Evolutionary conservation across 2,329 filamentous ascomycete species (phyloP), one percentile per base, ranked within the genome.

Genomic region (Lojkania enalia): DNA sequence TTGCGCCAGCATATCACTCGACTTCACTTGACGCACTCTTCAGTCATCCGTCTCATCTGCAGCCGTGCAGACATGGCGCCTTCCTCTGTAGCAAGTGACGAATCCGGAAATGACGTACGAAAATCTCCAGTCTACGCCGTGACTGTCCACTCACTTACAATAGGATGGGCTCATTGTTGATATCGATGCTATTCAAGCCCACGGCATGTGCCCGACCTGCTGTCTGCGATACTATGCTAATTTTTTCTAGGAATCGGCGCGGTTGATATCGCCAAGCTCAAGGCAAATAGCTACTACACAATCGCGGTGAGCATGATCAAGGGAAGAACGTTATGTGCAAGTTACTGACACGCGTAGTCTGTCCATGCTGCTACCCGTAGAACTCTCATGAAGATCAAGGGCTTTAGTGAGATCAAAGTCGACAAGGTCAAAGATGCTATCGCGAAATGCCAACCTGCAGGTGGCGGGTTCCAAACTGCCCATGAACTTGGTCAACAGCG

Each of bases 361-460:
- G 80, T 86, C 25, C 77, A 83, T 52, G 73, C 76, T 13, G 79
- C 81, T 13, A 84, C 81, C 31, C 77, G 80, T 40, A 80, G 77
- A 57, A 80, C 74, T 14, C 72, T 87, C 13, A 68, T 82, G 41
- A 86, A 82, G 63, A 86, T 87, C 65, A 86, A 85, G 59, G 84
- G 84, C 6, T 85, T 86, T 66, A 86, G 83, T 45, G 84, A 86
- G 61, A 75, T 82, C 59, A 87, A 87, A 64, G 84, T 86, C 3
- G 84, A 87, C 52, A 87, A 86, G 64, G 77, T 87, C 61, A 86
- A 85, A 60, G 84, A 87, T 54, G 84, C 84, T 37, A 77, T 83
- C 42, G 74, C 75, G 35, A 85, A 85, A 64, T 82, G 79, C 47
- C 70, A 79, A 64, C 81, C 82, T 14, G 73, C 77, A 47, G 74